Conservation (phyloP, 768 basidiomycete species). For the Artomyces pyxidatus region DNA sequence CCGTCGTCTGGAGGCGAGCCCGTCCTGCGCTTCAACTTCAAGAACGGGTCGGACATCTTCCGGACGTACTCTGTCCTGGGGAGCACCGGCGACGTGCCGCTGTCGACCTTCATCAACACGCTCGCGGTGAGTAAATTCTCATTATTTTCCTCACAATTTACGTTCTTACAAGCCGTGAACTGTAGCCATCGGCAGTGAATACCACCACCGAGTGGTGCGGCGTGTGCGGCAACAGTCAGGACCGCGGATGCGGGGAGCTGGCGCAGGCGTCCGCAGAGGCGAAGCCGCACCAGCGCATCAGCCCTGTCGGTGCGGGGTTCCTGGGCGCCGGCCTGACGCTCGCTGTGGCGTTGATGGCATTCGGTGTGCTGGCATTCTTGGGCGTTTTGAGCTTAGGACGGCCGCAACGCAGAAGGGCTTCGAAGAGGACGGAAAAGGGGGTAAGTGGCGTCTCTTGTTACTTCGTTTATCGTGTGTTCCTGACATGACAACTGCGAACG, state of each 20-base stretch:
- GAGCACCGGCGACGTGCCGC: slow-evolving; percentile 38
- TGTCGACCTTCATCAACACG: slow-evolving; percentile 41
- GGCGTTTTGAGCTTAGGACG: slow-evolving; percentile 29
- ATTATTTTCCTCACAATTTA: too few relatives aligned
- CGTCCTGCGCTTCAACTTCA: slow-evolving; percentile 57
- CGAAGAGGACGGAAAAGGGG: too few relatives aligned
- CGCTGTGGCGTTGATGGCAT: slow-evolving; percentile 30
- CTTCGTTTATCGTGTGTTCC: too few relatives aligned
- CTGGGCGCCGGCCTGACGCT: slow-evolving; percentile 53
- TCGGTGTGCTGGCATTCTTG: slow-evolving; percentile 33
- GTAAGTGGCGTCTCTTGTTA: too few relatives aligned
- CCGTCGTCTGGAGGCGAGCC: slow-evolving; percentile 36
- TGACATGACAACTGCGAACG: too few relatives aligned
- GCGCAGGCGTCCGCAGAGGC: slow-evolving; percentile 24
- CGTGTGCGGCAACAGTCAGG: slow-evolving; percentile 46
- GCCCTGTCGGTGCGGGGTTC: slow-evolving; percentile 57
- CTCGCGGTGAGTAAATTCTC: slow-evolving; percentile 28
- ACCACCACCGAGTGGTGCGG: slow-evolving; percentile 51
- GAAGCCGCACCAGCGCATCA: slow-evolving; percentile 31
- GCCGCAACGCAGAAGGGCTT: too few relatives aligned
- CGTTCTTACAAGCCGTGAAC: too few relatives aligned
- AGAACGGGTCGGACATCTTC: slow-evolving; percentile 63
- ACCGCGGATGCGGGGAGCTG: slow-evolving; percentile 49
- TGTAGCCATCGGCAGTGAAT: slow-evolving; percentile 41
- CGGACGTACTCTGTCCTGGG: slow-evolving; percentile 37